These are phyloP conservation scores for Venturia asperata DNA, from an alignment of 2,329 filamentous ascomycete genomes.

Conservation along the genomic window DNA sequence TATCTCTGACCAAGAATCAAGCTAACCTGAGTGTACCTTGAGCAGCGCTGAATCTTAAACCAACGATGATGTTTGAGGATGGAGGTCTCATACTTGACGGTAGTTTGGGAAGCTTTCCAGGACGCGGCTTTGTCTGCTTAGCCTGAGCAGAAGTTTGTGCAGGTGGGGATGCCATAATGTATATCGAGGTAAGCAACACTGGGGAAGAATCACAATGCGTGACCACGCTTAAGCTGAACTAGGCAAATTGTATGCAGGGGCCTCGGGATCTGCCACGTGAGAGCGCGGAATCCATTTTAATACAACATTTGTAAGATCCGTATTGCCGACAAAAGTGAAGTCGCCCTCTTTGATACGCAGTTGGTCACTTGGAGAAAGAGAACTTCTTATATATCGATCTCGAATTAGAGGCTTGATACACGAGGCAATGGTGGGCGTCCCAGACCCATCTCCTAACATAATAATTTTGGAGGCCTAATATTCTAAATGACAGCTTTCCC, in stretches of 20 bases:
- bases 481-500: no score
- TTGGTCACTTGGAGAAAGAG: no score
- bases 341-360: no score
- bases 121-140: background rate
- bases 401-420: no score
- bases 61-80: background rate
- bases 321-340: no score
- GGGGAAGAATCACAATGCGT: background rate
- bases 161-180: background rate
- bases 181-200: background rate
- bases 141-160: background rate
- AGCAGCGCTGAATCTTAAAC: no score
- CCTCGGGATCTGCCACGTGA: background rate
- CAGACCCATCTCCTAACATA: no score
- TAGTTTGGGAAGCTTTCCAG: constrained; percentile 16
- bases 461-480: background rate
- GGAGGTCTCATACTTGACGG: constrained; percentile 10
- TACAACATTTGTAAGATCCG: background rate
- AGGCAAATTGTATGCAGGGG: background rate
- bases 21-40: background rate
- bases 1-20: background rate
- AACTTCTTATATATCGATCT: no score
- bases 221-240: background rate
- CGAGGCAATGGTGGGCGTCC: no score
- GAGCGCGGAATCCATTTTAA: background rate